Base-by-base conservation (phyloP, 2,329 filamentous ascomycete genomes). In the Escovopsis sp. region DNA sequence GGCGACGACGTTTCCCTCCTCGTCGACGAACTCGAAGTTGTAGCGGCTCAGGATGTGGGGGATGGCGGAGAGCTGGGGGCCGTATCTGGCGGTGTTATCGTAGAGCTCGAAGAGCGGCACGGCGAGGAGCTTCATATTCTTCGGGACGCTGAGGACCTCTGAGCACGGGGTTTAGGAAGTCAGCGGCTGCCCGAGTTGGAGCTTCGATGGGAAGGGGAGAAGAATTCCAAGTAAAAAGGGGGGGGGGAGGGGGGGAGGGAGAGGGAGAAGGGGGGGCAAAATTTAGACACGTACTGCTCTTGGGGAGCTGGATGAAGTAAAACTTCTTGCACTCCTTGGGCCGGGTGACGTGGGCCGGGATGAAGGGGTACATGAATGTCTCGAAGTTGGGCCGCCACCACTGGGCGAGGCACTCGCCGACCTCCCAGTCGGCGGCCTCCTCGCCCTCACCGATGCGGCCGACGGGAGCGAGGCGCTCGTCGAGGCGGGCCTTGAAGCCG, bases 301-400 rank as follows among this genome's bases (percentile, higher is more conserved):
- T 79, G 0, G 91, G 91, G 25, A 98, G 70, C 60, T 94, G 85
- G 50, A 98, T 94, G 47, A 96, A 87, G 64, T 96, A 98, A 35
- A 96, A 72, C 72, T 98, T 98, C 71, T 98, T 98, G 69, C 89
- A 94, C 68, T 98, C 91, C 69, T 98, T 98, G 7, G 91, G 91
- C 40, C 91, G 73, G 14, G 89, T 95, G 47, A 95, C 86, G 65
- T 98, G 91, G 14, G 88, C 86, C 7, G 91, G 91, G 43, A 96
- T 81, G 63, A 95, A 98, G 1, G 91, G 91, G 60, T 98, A 98
- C 87, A 98, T 95, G 71, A 96, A 96, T 2, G 91, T 96, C 70
- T 98, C 91, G 59, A 96, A 95, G 68, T 96, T 98, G 41, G 91
- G 91, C 44, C 91, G 74, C 87, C 89, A 98, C 91, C 91, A 98